Evolutionary conservation across 164 flowering plant species (phyloP).

Genomic region (Umbellularia californica): DNA sequence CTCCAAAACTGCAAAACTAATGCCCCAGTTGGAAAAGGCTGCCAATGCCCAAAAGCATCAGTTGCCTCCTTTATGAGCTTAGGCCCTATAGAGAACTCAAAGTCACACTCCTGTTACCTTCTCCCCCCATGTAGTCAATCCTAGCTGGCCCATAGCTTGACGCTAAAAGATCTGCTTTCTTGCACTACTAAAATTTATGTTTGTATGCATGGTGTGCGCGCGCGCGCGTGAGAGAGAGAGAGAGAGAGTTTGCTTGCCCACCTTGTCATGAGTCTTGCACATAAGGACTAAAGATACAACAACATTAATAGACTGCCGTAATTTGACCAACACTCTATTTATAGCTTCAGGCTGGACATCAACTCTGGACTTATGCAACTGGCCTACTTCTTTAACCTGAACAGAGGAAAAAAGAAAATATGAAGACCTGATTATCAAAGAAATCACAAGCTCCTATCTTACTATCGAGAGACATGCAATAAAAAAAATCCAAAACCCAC

Average conservation of each 20-base stretch:
- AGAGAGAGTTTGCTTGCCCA: constrained; percentile 16
- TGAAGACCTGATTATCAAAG: not conserved
- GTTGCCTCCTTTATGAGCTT: no score
- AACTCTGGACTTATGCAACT: constrained; percentile 32
- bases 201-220: not conserved
- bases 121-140: no score
- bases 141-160: no score
- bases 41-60: no score
- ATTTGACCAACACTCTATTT: constrained; percentile 35
- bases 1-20: no score
- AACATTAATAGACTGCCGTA: constrained; percentile 55
- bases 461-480: not conserved
- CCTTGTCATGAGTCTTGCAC: constrained; percentile 77
- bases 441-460: no score
- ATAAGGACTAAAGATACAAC: constrained; percentile 63
- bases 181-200: not conserved
- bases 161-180: no score
- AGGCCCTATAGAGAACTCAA: no score
- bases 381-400: constrained; percentile 57
- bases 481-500: constrained; percentile 31
- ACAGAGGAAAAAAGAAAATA: constrained; percentile 10
- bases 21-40: no score
- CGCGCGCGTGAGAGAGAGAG: not conserved
- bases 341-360: constrained; percentile 32
- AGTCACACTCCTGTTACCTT: no score